Evolutionary conservation across 2,329 filamentous ascomycete genomes (phyloP).

Genomic region (Fusarium sp.): DNA sequence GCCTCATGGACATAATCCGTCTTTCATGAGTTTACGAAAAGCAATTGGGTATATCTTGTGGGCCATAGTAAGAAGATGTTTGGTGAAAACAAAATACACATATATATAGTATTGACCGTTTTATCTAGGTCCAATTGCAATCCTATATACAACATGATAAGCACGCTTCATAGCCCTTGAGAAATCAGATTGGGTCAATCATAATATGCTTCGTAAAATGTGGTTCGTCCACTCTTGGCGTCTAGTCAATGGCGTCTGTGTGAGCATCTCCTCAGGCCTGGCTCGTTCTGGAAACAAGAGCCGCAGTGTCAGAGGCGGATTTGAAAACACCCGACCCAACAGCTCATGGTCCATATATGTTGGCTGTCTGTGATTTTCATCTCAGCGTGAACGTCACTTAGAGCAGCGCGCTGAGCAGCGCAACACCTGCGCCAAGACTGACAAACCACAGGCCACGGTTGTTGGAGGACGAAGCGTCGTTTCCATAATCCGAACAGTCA

Average conservation of each 20-base stretch:
- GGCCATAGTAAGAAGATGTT: neutral
- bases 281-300: neutral
- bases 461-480: constrained; percentile 24
- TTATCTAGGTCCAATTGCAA: neutral
- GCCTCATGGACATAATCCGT: neutral
- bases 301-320: neutral
- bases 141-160: constrained; percentile 23
- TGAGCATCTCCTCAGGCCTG: neutral
- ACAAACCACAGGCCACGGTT: constrained; percentile 16
- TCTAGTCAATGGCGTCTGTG: neutral
- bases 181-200: constrained; percentile 2
- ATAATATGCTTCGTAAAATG: constrained; percentile 19
- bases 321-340: neutral
- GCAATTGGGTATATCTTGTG: neutral
- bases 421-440: constrained; percentile 27
- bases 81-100: neutral
- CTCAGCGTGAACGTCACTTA: constrained; percentile 1
- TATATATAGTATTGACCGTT: neutral
- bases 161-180: constrained; percentile 17
- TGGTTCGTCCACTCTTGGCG: neutral
- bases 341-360: neutral
- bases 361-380: neutral
- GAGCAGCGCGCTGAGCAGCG: constrained; percentile 22
- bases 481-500: constrained; percentile 52
- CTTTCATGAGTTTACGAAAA: neutral